phyloP scores from a whole-genome alignment of 2,329 filamentous ascomycete species.

The Fusarium pseudocircinatum region DNA sequence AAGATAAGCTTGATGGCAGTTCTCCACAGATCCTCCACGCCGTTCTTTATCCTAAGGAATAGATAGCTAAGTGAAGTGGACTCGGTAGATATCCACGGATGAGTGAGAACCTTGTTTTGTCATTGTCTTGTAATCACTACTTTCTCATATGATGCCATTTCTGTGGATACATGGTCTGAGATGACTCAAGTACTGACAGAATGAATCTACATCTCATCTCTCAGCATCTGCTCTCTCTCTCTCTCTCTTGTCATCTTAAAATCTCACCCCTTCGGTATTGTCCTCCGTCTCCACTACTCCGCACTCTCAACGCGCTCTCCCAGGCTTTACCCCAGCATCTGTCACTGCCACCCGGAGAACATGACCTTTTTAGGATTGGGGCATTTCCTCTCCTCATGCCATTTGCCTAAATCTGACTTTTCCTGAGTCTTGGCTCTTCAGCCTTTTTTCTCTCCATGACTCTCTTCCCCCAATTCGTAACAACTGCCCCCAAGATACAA shows the following conservation, averaged over 20 bases:
- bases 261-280: conserved; percentile 22
- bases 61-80: not conserved
- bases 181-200: conserved; percentile 31
- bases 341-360: not conserved
- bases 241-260: conserved; percentile 3
- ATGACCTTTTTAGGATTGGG: conserved; percentile 1
- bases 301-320: conserved; percentile 13
- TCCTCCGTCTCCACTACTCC: conserved; percentile 38
- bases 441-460: not conserved
- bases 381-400: not conserved
- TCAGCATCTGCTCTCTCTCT: not conserved
- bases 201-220: conserved; percentile 14
- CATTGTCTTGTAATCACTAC: not conserved
- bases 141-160: conserved; percentile 16
- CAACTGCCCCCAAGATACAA: not conserved
- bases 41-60: not conserved
- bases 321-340: conserved; percentile 11
- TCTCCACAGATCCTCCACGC: conserved; percentile 27
- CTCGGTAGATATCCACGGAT: not conserved
- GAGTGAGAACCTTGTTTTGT: not conserved
- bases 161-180: conserved; percentile 15
- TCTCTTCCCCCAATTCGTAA: conserved; percentile 1
- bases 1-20: conserved; percentile 30
- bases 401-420: not conserved
- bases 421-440: conserved; percentile 14